Evolutionary conservation across 1,139 yeast genomes (phyloP).

Genomic region (Zygosaccharomyces pseudobailii): DNA sequence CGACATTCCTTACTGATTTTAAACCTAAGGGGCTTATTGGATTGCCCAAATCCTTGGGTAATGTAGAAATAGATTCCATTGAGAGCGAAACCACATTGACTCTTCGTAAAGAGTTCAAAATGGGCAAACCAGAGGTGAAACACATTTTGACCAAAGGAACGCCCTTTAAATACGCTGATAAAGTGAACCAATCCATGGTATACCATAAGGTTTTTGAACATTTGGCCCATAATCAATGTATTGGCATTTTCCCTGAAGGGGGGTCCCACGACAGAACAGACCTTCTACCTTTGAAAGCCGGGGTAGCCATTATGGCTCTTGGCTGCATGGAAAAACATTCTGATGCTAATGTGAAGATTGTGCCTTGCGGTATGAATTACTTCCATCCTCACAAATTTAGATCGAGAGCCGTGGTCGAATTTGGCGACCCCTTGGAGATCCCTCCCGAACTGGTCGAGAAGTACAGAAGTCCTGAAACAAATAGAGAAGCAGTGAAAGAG

Average conservation of each 20-base stretch:
- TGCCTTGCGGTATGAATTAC: slow-evolving; percentile 96
- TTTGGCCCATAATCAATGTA: slow-evolving; percentile 69
- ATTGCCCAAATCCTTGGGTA: slow-evolving; percentile 75
- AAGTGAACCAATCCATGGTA: slow-evolving; percentile 79
- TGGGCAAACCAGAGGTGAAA: slow-evolving; percentile 39
- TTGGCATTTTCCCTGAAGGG: slow-evolving; percentile 93
- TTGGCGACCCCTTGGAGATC: slow-evolving; percentile 83
- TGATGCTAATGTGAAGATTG: slow-evolving; percentile 70
- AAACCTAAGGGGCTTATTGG: slow-evolving; percentile 66
- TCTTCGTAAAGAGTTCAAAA: slow-evolving; percentile 70
- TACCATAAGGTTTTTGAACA: slow-evolving; percentile 80
- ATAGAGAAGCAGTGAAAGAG: slow-evolving; percentile 66
- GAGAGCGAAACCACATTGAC: slow-evolving; percentile 68
- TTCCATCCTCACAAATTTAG: slow-evolving; percentile 94
- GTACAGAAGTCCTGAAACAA: slow-evolving; percentile 61
- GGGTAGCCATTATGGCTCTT: slow-evolving; percentile 95
- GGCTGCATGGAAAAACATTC: slow-evolving; percentile 81
- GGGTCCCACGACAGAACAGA: slow-evolving; percentile 84
- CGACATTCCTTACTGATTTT: slow-evolving; percentile 65
- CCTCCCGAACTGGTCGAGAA: slow-evolving; percentile 56
- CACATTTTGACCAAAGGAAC: slow-evolving; percentile 50
- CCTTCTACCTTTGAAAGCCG: slow-evolving; percentile 86
- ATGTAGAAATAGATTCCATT: slow-evolving; percentile 63
- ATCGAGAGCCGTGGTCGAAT: slow-evolving; percentile 90
- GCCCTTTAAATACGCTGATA: slow-evolving; percentile 66